Percentiles rank a stretch among this genome's conserved stretches.
Evolutionary conservation across 2,329 filamentous ascomycete species (phyloP).

Genomic region (Cordyceps cateniannulata): DNA sequence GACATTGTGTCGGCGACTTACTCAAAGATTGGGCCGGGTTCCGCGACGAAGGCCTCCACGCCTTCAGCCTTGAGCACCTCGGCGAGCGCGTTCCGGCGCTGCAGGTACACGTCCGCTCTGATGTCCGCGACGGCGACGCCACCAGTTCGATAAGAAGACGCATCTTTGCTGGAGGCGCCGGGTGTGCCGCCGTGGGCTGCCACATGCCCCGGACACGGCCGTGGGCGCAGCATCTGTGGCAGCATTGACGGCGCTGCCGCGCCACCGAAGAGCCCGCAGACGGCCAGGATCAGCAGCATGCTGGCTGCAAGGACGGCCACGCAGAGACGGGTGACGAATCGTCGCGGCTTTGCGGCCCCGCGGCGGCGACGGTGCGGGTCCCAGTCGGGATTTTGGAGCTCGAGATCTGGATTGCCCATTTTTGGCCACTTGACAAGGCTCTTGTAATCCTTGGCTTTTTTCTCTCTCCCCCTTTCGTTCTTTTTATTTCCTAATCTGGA

Average conservation of each 20-base stretch:
- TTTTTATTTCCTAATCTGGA: not conserved
- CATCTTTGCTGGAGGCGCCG: too few relatives aligned
- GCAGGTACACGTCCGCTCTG: constrained; percentile 42
- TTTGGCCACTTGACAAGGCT: not conserved
- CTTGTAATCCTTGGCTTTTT: not conserved
- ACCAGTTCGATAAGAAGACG: too few relatives aligned
- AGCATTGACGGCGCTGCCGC: not conserved
- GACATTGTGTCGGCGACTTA: too few relatives aligned
- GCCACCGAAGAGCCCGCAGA: not conserved
- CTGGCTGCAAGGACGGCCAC: not conserved
- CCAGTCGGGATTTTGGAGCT: not conserved
- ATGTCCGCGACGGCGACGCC: constrained; percentile 35
- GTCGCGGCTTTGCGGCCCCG: constrained; percentile 9
- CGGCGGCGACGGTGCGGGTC: not conserved
- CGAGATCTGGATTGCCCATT: constrained; percentile 7
- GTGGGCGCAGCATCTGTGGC: not conserved
- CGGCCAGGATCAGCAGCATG: constrained; percentile 1
- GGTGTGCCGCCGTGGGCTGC: too few relatives aligned
- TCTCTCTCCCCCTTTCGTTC: not conserved
- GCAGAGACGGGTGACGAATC: not conserved
- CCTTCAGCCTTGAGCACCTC: constrained; percentile 43
- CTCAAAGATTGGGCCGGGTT: constrained; percentile 59
- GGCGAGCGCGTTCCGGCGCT: constrained; percentile 50
- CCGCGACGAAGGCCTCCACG: constrained; percentile 53
- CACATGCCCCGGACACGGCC: not conserved